A percentile compares a stretch with the other conserved stretches of the same genome.
phyloP scores from a whole-genome alignment of 768 basidiomycete genomes.

The Tricholoma bakamatsutake region DNA sequence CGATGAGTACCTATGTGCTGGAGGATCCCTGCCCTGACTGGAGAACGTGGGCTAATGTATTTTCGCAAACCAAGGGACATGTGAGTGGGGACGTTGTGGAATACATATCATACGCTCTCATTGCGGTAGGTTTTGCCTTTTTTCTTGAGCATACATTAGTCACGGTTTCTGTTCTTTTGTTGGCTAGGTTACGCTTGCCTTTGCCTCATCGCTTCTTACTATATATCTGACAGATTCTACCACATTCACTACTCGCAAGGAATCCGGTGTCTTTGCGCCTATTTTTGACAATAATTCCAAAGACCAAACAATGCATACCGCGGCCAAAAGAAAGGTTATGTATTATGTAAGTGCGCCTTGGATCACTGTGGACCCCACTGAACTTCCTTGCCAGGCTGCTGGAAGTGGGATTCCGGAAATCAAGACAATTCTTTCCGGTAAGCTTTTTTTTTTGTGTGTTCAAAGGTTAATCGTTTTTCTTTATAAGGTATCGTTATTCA shows the following conservation, averaged over 20 bases:
- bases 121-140: conserved; percentile 64
- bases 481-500: conserved; percentile 86
- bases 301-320: conserved; percentile 16
- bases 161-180: neutral
- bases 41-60: conserved; percentile 67
- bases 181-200: conserved; percentile 66
- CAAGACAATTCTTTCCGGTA: conserved; percentile 88
- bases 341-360: conserved; percentile 65
- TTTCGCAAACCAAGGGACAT: conserved; percentile 28
- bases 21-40: conserved; percentile 57
- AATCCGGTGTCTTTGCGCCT: conserved; percentile 64
- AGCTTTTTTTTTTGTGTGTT: neutral
- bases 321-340: conserved; percentile 58
- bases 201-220: conserved; percentile 72
- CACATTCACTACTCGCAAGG: conserved; percentile 84
- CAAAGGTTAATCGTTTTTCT: conserved; percentile 7
- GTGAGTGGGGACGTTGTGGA: conserved; percentile 45
- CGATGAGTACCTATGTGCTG: conserved; percentile 1
- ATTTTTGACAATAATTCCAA: conserved; percentile 27
- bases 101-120: conserved; percentile 61
- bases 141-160: neutral
- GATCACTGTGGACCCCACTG: neutral
- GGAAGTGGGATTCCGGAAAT: conserved; percentile 97
- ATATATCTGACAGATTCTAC: conserved; percentile 85
- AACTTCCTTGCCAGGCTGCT: conserved; percentile 54